Evolutionary conservation across 176 grass and related monocot species (phyloP), one percentile per base, ranked within the genome.

Genomic region (Carex scoparia): DNA sequence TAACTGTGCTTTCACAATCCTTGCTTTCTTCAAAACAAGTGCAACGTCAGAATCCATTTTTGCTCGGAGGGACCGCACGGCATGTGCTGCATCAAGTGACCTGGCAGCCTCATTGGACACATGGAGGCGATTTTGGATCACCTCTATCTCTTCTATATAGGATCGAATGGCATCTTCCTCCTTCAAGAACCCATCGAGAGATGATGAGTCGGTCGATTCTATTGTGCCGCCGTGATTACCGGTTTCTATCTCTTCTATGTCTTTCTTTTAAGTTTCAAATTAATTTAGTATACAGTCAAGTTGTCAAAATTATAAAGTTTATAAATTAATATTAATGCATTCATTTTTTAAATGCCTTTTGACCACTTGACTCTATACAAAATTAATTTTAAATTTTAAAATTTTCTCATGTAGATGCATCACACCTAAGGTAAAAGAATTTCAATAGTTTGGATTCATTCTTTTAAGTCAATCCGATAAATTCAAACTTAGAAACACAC

Each of bases 101-200:
- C 80, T 94, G 64, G 86, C 83, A 23, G 72, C 84, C 90, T 91
- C 86, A 65, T 94, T 87, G 16, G 86, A 75, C 32, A 86, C 49
- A 10, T 87, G 86, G 18, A 97, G 89, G 19, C 37, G 51, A n/a
- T 62, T 70, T 1, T 86, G 88, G 76, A 88, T 72, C 54, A 81
- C 57, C 10, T 89, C 81, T 61, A 94, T 78, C 72, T 89, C 65
- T 9, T 72, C 14, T 61, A 92, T 83, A 68, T 90, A 86, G 28
- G 73, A 82, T 71, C 88, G 86, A 8, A 91, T 89, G 7, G 68
- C 79, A n/a, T 92, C 90, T 0, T 86, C 85, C 85, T 94, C 87
- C 31, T 83, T 55, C 51, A 94, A 84, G 85, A 97, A 94, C 42
- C 35, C 81, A 28, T 79, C 61, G 4, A 92, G 86, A 65, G 69